Base-by-base conservation (phyloP, 2,329 filamentous ascomycete genomes). In the Pyrenophora seminiperda region DNA sequence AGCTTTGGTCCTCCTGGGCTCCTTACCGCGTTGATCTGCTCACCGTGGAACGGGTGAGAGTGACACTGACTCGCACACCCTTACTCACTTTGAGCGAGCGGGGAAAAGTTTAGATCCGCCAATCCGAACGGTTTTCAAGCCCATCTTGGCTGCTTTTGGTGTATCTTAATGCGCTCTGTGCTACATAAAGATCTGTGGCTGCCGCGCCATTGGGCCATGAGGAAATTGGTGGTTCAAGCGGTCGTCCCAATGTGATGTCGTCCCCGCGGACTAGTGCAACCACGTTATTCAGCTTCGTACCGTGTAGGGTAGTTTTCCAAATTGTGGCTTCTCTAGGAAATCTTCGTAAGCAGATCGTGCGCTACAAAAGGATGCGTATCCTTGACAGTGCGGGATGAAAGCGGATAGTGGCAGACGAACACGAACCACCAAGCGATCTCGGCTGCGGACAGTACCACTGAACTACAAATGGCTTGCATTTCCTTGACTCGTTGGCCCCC, bases 1-100 rank as follows among this genome's bases (percentile, higher is more conserved):
- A 34, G 41, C 41, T 15, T 43, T n/a, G n/a, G n/a, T n/a, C n/a
- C n/a, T n/a, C n/a, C n/a, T n/a, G 19, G 33, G 24, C 41, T 14
- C 41, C 24, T 20, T 19, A 32, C 33, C 11, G 5, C n/a, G 24
- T 27, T 33, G 30, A 18, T 14, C 15, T n/a, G 30, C 41, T 30
- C 34, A 43, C 33, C 30, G 19, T 43, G 24, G 19, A n/a, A n/a
- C n/a, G n/a, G n/a, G 11, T n/a, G 11, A 7, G n/a, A 15, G 19
- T 24, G 5, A 13, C 18, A 43, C 24, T 27, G 24, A 27, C 24
- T 27, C 24, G 24, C 41, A 43, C 19, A 34, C 24, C 24, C 14
- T n/a, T n/a, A 43, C 14, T 10, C 14, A 18, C 9, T 27, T 27
- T 17, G 11, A 10, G 14, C 11, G 14, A 20, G 19, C 14, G n/a